A percentile compares a stretch with the other conserved stretches of the same genome.
Conservation (phyloP, 2,329 filamentous ascomycete species). For the Leptodontidium sp. region DNA sequence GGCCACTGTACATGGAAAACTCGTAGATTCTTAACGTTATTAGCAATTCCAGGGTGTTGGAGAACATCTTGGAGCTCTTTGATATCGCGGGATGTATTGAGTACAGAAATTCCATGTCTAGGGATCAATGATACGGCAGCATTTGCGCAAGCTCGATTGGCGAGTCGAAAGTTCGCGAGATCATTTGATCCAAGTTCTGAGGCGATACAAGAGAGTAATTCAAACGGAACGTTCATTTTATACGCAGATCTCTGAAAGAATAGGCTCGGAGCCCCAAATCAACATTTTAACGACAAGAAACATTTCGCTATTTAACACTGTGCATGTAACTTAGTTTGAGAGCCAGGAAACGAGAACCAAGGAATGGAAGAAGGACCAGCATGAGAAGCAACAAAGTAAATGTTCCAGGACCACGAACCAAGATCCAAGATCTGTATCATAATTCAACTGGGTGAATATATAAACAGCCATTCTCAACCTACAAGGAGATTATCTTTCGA, state of each 20-base stretch:
- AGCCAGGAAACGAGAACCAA: too few relatives aligned
- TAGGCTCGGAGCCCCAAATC: background rate
- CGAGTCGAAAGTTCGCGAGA: slow-evolving; percentile 5
- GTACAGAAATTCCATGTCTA: slow-evolving; percentile 4
- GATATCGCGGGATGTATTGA: slow-evolving; percentile 1
- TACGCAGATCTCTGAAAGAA: background rate
- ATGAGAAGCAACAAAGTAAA: too few relatives aligned
- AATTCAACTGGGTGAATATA: too few relatives aligned
- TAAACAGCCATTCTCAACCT: background rate
- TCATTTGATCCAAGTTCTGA: slow-evolving; percentile 8
- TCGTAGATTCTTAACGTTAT: too few relatives aligned
- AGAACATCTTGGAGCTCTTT: too few relatives aligned
- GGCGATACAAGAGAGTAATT: slow-evolving; percentile 3
- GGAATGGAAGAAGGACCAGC: too few relatives aligned
- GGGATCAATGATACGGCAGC: slow-evolving; percentile 6
- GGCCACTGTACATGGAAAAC: too few relatives aligned
- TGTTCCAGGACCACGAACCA: too few relatives aligned
- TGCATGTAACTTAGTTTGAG: too few relatives aligned
- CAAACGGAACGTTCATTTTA: background rate
- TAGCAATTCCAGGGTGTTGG: too few relatives aligned
- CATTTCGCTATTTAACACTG: background rate
- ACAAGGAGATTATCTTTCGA: background rate
- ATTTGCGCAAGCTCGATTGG: slow-evolving; percentile 8
- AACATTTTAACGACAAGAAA: background rate
- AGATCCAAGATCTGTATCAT: too few relatives aligned